Conservation (phyloP, 2,329 filamentous ascomycete species). For the Podosphaera xanthii region DNA sequence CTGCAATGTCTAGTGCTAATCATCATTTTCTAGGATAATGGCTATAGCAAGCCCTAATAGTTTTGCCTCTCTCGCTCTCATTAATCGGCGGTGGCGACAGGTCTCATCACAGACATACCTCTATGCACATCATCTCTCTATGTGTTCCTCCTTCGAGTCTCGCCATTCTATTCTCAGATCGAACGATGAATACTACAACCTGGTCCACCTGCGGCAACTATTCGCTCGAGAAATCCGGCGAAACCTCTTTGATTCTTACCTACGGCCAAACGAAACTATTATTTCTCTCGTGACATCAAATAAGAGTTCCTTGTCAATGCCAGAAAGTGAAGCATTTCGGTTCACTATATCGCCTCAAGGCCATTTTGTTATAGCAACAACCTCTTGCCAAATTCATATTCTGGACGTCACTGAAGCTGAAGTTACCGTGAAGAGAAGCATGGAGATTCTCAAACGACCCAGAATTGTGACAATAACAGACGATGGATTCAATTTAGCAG, state of each 20-base stretch:
- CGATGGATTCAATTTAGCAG: slow-evolving; percentile 51
- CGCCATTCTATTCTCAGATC: slow-evolving; percentile 19
- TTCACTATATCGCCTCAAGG: slow-evolving; percentile 61
- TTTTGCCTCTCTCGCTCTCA: slow-evolving; percentile 41
- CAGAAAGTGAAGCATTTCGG: slow-evolving; percentile 65
- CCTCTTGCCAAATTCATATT: slow-evolving; percentile 65
- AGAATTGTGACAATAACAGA: slow-evolving; percentile 59
- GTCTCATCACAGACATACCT: slow-evolving; percentile 40
- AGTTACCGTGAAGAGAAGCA: slow-evolving; percentile 46
- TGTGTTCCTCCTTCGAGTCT: slow-evolving; percentile 33
- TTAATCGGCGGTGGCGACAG: slow-evolving; percentile 42
- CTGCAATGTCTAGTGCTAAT: slow-evolving; percentile 3
- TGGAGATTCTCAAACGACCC: slow-evolving; percentile 58
- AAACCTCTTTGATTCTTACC: slow-evolving; percentile 54
- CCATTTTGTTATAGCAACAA: slow-evolving; percentile 55
- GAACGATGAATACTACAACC: slow-evolving; percentile 21
- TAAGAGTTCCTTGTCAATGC: slow-evolving; percentile 59
- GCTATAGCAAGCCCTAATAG: slow-evolving; percentile 34
- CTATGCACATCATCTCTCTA: slow-evolving; percentile 37
- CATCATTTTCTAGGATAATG: slow-evolving; percentile 28
- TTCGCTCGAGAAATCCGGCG: slow-evolving; percentile 52
- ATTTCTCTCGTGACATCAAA: slow-evolving; percentile 67
- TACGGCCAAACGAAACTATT: slow-evolving; percentile 45
- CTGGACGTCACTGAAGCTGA: slow-evolving; percentile 40
- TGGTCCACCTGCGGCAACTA: slow-evolving; percentile 36